Conservation (phyloP, 2,329 filamentous ascomycete species). For the Pseudocercospora vitis region DNA sequence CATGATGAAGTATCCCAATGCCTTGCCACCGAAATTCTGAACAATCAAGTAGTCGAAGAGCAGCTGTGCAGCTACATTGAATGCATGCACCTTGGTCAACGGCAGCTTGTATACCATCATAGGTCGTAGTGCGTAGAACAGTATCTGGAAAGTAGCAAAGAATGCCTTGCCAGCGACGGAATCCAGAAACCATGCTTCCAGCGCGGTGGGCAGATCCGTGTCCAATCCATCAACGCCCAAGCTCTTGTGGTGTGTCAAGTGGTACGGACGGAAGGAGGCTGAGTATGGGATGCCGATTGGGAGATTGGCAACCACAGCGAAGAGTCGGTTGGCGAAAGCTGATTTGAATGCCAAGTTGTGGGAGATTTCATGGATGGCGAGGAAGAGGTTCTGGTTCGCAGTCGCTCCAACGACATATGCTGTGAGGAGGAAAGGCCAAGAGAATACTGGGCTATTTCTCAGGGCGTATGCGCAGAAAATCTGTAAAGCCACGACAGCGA, state of each 20-base stretch:
- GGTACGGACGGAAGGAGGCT: slow-evolving; percentile 94
- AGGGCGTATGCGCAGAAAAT: slow-evolving; percentile 74
- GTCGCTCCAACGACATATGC: slow-evolving; percentile 93
- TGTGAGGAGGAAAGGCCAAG: slow-evolving; percentile 79
- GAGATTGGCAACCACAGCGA: slow-evolving; percentile 92
- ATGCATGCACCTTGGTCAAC: slow-evolving; percentile 77
- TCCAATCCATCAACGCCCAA: slow-evolving; percentile 94
- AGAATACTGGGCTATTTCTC: slow-evolving; percentile 74
- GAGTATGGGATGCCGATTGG: slow-evolving; percentile 96
- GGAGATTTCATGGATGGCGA: slow-evolving; percentile 97
- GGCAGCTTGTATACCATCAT: slow-evolving; percentile 92
- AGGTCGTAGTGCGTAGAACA: slow-evolving; percentile 95
- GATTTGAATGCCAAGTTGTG: slow-evolving; percentile 94
- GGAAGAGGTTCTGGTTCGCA: slow-evolving; percentile 96
- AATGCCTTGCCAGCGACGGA: slow-evolving; percentile 95
- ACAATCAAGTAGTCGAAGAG: slow-evolving; percentile 73
- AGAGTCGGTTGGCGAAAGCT: slow-evolving; percentile 73
- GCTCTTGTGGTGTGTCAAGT: slow-evolving; percentile 98
- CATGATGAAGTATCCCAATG: slow-evolving; percentile 79
- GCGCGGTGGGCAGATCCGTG: slow-evolving; percentile 86
- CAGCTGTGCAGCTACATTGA: slow-evolving; percentile 78
- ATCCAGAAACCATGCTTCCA: slow-evolving; percentile 91
- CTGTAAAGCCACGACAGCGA: slow-evolving; percentile 80
- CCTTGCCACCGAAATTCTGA: slow-evolving; percentile 58
- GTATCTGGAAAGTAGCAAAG: slow-evolving; percentile 98